Evolutionary conservation across 129 eudicot species (phyloP).

Genomic region (Heracleum sosnowskyi): DNA sequence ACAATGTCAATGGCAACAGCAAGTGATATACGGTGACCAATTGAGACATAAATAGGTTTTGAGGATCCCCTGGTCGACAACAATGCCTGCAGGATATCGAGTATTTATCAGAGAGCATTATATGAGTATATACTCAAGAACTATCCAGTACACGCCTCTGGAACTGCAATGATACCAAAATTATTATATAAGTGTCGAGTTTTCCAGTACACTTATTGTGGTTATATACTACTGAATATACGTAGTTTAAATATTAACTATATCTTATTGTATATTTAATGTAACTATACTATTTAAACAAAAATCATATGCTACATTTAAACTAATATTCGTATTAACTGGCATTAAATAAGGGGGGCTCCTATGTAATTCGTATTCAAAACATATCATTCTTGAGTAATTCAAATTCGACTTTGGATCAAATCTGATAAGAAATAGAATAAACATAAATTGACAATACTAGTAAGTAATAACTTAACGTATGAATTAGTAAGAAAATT

Average conservation of each 20-base stretch:
- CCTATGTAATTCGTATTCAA: no score
- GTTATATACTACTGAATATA: background rate
- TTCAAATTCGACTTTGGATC: background rate
- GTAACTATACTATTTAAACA: background rate
- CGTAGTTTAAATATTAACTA: background rate
- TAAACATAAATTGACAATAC: background rate
- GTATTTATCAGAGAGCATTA: background rate
- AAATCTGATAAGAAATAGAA: background rate
- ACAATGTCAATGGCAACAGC: constrained; percentile 58
- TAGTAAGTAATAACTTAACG: background rate
- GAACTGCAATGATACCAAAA: background rate
- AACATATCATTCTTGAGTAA: background rate
- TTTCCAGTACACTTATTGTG: background rate
- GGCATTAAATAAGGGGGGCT: background rate
- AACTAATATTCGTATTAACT: background rate
- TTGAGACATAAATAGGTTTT: constrained; percentile 78
- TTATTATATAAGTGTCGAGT: background rate
- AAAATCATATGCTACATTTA: no score
- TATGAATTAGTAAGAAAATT: background rate
- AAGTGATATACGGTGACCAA: constrained; percentile 91
- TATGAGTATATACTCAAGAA: background rate
- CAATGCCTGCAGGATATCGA: constrained; percentile 48
- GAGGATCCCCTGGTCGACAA: constrained; percentile 46
- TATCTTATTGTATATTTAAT: background rate
- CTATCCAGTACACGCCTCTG: background rate